phyloP scores from a whole-genome alignment of 768 basidiomycete species.

The Russula dissimulans region DNA sequence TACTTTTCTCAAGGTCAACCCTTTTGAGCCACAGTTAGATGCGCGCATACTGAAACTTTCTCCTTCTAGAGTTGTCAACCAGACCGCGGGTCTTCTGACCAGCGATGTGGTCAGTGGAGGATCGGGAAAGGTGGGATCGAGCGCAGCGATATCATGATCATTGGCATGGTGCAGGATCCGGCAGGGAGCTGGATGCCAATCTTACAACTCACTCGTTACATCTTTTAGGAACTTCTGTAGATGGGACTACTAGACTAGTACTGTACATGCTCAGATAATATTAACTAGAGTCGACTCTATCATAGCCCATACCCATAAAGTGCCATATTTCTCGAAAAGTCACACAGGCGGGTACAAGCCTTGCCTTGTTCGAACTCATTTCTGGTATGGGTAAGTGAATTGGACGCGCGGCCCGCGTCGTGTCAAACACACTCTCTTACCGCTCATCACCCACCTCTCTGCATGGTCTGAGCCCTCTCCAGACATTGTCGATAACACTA shows the following conservation, averaged over 20 bases:
- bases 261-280: too few species aligned
- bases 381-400: neutral
- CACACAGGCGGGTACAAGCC: too few species aligned
- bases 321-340: too few species aligned
- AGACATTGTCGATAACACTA: neutral
- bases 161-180: neutral
- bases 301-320: too few species aligned
- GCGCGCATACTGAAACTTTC: neutral
- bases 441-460: neutral
- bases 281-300: too few species aligned
- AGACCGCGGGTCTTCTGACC: neutral
- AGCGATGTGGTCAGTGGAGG: neutral
- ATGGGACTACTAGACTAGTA: too few species aligned
- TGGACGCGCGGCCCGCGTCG: conserved; percentile 10
- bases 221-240: neutral
- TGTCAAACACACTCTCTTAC: neutral
- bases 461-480: neutral
- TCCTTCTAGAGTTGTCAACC: neutral
- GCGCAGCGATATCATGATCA: neutral
- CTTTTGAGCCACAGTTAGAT: neutral
- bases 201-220: conserved; percentile 4
- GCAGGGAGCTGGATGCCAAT: conserved; percentile 12
- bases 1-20: conserved; percentile 1
- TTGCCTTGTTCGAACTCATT: too few species aligned
- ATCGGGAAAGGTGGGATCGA: conserved; percentile 1